These are phyloP conservation scores for Cladorrhinum samala DNA, from an alignment of 495 filamentous ascomycete genomes.

Conservation along the genomic window DNA sequence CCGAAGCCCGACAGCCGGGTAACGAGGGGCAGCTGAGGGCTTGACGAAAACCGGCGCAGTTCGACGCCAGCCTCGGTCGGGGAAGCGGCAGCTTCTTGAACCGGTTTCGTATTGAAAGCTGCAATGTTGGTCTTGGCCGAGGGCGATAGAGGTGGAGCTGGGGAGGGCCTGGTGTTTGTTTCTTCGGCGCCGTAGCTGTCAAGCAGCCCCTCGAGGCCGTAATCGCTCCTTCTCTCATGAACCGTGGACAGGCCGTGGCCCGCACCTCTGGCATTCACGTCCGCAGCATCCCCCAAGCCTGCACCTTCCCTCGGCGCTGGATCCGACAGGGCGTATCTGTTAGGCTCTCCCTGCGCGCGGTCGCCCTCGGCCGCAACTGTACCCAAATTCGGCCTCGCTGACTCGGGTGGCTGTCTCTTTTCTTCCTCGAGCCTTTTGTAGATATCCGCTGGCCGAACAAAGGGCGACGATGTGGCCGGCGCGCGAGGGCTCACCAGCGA, in stretches of 20 bases:
- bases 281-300: conserved; percentile 28
- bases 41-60: conserved; percentile 33
- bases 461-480: conserved; percentile 38
- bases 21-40: conserved; percentile 57
- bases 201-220: conserved; percentile 42
- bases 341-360: neutral
- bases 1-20: conserved; percentile 62
- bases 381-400: conserved; percentile 42
- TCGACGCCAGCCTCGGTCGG: conserved; percentile 45
- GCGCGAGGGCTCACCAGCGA: conserved; percentile 39
- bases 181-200: conserved; percentile 17
- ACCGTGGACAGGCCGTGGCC: conserved; percentile 47
- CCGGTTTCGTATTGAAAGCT: conserved; percentile 36
- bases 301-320: neutral
- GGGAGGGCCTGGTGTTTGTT: conserved; percentile 4
- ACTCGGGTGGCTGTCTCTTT: conserved; percentile 48
- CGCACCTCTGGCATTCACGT: conserved; percentile 21
- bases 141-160: neutral
- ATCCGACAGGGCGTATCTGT: neutral
- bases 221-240: conserved; percentile 53
- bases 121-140: neutral
- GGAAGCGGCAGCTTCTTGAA: conserved; percentile 54
- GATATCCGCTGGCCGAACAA: conserved; percentile 72
- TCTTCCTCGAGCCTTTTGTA: conserved; percentile 67
- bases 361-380: conserved; percentile 12